Evolutionary conservation across 75 land plant species (phyloP), one percentile per base, ranked within the genome.

Genomic region (Picea glauca): DNA sequence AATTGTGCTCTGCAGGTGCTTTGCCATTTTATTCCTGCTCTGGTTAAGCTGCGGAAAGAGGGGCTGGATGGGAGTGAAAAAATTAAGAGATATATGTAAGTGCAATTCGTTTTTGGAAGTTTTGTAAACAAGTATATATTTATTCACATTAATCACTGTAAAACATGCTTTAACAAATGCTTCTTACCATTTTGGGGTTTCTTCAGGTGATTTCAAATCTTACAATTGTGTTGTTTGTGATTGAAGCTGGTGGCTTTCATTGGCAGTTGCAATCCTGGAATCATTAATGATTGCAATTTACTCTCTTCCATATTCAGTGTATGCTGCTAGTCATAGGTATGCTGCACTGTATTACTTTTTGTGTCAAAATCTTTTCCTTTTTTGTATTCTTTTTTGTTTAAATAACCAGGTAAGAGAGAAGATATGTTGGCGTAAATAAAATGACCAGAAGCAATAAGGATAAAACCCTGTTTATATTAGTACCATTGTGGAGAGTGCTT

Each of bases 81-180:
- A 85, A 97, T 97, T 56, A 97, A 97, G 81, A 79, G 89, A 80
- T 97, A 97, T 86, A 97, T 89, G 99, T 97, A 85, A 85, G 97
- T 87, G 77, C 87, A 82, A 60, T 81, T 74, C 73, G 66, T 82
- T 83, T 40, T 5, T 20, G 8, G 73, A 68, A 68, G 21, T 68
- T 68, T 68, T 8, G 3, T 40, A 68, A 40, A 32, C 73, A 68
- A 40, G 20, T 40, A 40, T n/a, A 20, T 40, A 2, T 8, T 9
- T 18, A 17, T 1, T 40, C 2, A 35, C 23, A 68, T 2, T 40
- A 40, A 20, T 68, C 20, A 6, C 50, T 68, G 35, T 46, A 40
- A 38, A 40, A 20, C 73, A 6, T 40, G 46, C 9, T 38, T 20
- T 21, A 20, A 40, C 3, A 40, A 18, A 20, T 40, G 73, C 50